A percentile compares a stretch with the other conserved stretches of the same genome.
These are phyloP conservation scores for Bisporella sp. DNA, from an alignment of 2,329 filamentous ascomycete species.

Conservation along the genomic window DNA sequence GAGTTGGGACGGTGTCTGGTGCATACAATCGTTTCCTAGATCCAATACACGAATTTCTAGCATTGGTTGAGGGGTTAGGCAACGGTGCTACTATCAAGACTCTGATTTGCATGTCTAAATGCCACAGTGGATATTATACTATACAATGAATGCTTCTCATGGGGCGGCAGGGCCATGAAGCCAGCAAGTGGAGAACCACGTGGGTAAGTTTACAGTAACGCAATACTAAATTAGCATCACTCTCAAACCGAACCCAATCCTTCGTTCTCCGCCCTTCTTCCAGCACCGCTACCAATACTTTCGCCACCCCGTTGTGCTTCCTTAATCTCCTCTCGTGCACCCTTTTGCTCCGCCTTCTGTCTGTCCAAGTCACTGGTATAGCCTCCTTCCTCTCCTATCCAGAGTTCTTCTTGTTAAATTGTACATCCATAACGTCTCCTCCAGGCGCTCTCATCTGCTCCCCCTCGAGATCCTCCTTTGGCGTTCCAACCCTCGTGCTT, in stretches of 20 bases:
- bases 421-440: conserved; percentile 25
- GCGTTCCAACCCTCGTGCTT: conserved; percentile 20
- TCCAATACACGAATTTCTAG: too few species aligned
- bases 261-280: conserved; percentile 22
- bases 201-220: too few species aligned
- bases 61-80: too few species aligned
- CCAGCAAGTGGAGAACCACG: too few species aligned
- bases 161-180: too few species aligned
- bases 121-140: too few species aligned
- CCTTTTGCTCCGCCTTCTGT: conserved; percentile 27
- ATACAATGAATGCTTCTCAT: too few species aligned
- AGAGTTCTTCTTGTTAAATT: conserved; percentile 25
- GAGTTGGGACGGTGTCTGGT: conserved; percentile 15
- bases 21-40: too few species aligned
- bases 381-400: conserved; percentile 25
- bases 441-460: conserved; percentile 4
- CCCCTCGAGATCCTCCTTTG: conserved; percentile 25
- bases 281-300: conserved; percentile 25
- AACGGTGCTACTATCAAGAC: too few species aligned
- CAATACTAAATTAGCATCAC: neutral
- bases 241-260: conserved; percentile 18
- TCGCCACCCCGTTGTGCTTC: conserved; percentile 16
- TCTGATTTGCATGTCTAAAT: too few species aligned
- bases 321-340: conserved; percentile 22
- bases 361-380: conserved; percentile 24